Evolutionary conservation across 2,329 filamentous ascomycete genomes (phyloP).

Genomic region (Fusarium metavorans): DNA sequence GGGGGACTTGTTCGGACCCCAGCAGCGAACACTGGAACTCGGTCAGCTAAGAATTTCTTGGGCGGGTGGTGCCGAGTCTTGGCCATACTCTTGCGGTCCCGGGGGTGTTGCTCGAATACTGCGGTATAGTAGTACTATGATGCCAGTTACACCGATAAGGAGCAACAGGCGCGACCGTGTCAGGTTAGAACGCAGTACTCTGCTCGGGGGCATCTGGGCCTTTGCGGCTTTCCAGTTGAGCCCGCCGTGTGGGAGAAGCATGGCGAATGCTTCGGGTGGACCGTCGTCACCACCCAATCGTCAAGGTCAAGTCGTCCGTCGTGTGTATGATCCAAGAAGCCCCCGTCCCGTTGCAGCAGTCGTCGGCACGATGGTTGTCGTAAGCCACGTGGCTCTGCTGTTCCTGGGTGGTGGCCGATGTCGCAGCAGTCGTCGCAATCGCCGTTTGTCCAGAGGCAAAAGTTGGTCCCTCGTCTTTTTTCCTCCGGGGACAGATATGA

Average conservation of each 20-base stretch:
- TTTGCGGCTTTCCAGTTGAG: slow-evolving; percentile 93
- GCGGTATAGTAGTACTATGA: slow-evolving; percentile 88
- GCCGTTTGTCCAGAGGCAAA: slow-evolving; percentile 2
- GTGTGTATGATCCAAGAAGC: slow-evolving; percentile 12
- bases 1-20: slow-evolving; percentile 93
- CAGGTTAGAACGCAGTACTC: slow-evolving; percentile 77
- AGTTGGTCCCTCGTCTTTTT: not conserved
- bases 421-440: slow-evolving; percentile 16
- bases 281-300: slow-evolving; percentile 33
- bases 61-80: not conserved
- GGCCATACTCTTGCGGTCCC: slow-evolving; percentile 88
- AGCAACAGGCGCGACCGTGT: slow-evolving; percentile 84
- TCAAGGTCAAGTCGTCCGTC: slow-evolving; percentile 17
- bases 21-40: slow-evolving; percentile 88
- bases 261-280: slow-evolving; percentile 57
- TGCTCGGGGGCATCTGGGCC: slow-evolving; percentile 80
- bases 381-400: slow-evolving; percentile 19
- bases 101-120: slow-evolving; percentile 83
- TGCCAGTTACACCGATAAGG: slow-evolving; percentile 75
- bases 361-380: slow-evolving; percentile 12
- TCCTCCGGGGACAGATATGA: slow-evolving; percentile 21
- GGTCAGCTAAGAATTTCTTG: slow-evolving; percentile 43
- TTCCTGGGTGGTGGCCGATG: slow-evolving; percentile 1
- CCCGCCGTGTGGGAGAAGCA: slow-evolving; percentile 91
- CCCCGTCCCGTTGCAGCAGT: slow-evolving; percentile 10